Conservation (phyloP, 139 green algal species). For the Dunaliella sp. region DNA sequence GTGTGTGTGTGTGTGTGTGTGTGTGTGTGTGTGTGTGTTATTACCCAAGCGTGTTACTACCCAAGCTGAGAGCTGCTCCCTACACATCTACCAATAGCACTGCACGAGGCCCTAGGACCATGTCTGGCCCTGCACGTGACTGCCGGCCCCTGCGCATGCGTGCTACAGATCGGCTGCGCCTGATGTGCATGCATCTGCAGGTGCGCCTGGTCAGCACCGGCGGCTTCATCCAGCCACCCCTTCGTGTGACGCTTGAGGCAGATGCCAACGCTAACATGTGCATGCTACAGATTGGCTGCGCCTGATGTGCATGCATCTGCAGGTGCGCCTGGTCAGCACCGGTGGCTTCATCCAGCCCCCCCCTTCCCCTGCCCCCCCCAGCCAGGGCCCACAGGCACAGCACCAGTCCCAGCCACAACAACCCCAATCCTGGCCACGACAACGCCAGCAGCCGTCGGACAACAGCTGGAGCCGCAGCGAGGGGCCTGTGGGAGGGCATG, state of each 20-base stretch:
- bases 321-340: conserved; percentile 36
- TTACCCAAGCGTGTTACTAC: too few species aligned
- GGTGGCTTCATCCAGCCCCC: conserved; percentile 30
- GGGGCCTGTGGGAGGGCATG: too few species aligned
- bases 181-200: neutral
- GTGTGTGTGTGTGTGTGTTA: too few species aligned
- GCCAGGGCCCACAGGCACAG: neutral
- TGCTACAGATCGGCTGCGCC: neutral
- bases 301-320: neutral
- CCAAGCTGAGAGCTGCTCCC: too few species aligned
- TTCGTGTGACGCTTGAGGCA: neutral
- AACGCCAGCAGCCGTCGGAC: neutral
- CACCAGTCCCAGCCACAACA: neutral
- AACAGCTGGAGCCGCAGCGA: too few species aligned
- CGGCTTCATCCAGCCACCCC: conserved; percentile 25
- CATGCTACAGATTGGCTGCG: neutral
- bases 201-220: conserved; percentile 33
- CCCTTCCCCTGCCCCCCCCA: neutral
- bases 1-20: too few species aligned
- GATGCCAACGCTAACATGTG: neutral
- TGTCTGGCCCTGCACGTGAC: neutral
- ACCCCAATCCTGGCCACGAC: neutral
- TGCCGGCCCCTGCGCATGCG: neutral
- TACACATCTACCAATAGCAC: too few species aligned
- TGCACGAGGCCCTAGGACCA: neutral